A percentile compares a stretch with the other conserved stretches of the same genome.
These are phyloP conservation scores for bread wheat (Triticum aestivum) DNA, from an alignment of 176 grass and related monocot species.

Conservation along the genomic window IWGSC_CS_RefSeq_v2.1 NC_057799.1:111256460-111256959, in stretches of 20 bases:
- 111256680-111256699: conserved; percentile 57
- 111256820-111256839: conserved; percentile 43
- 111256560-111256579: conserved; percentile 26
- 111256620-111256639: conserved; percentile 45
- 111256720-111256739: conserved; percentile 2
- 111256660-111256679: conserved; percentile 77
- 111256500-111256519: conserved; percentile 56
- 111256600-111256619: conserved; percentile 23
- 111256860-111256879: conserved; percentile 28
- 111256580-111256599: conserved; percentile 48
- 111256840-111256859: conserved; percentile 39
- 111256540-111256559: conserved; percentile 46
- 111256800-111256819: conserved; percentile 42
- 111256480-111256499: conserved; percentile 52
- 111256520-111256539: conserved; percentile 25
- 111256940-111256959: conserved; percentile 26
- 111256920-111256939: conserved; percentile 10
- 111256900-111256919: neutral
- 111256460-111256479: conserved; percentile 55
- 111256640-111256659: conserved; percentile 35
- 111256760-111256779: conserved; percentile 51
- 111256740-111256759: neutral
- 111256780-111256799: conserved; percentile 70
- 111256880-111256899: conserved; percentile 8
- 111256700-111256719: conserved; percentile 52